phyloP scores from a whole-genome alignment of 2,329 filamentous ascomycete species.

The Ceratocystis cacaofunesta region DNA sequence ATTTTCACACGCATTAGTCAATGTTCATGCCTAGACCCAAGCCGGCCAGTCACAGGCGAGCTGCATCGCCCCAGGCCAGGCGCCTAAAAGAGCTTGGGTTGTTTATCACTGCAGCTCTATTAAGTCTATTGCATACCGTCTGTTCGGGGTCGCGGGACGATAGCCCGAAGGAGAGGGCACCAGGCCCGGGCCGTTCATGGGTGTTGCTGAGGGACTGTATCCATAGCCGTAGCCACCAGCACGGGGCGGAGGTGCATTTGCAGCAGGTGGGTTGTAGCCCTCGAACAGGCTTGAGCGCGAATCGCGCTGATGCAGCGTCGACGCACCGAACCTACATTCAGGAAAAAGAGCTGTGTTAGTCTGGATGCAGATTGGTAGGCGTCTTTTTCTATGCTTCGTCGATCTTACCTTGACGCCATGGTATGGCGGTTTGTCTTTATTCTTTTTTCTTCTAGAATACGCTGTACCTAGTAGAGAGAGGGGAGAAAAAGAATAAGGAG shows the following conservation, averaged over 20 bases:
- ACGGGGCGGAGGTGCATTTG: slow-evolving; percentile 27
- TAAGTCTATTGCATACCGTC: slow-evolving; percentile 32
- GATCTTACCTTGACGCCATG: slow-evolving; percentile 7
- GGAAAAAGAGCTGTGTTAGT: neutral
- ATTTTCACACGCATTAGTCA: neutral
- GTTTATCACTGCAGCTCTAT: too few species aligned
- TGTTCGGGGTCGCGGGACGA: slow-evolving; percentile 57
- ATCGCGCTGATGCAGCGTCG: slow-evolving; percentile 55
- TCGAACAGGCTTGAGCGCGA: slow-evolving; percentile 60
- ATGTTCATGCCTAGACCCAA: neutral
- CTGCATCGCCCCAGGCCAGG: too few species aligned
- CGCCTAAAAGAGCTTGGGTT: too few species aligned
- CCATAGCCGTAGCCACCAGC: slow-evolving; percentile 38
- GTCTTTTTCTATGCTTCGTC: neutral
- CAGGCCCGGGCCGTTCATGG: slow-evolving; percentile 10
- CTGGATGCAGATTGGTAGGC: too few species aligned
- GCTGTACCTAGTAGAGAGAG: neutral
- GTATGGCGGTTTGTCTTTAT: neutral
- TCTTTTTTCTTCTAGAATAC: neutral
- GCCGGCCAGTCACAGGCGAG: too few species aligned
- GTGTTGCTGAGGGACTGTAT: slow-evolving; percentile 17
- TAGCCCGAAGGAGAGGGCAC: slow-evolving; percentile 28
- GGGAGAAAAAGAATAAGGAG: neutral
- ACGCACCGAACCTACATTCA: slow-evolving; percentile 46
- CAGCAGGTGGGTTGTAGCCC: slow-evolving; percentile 42